phyloP scores from a whole-genome alignment of 768 basidiomycete genomes.

The Cyclocybe aegerita region DNA sequence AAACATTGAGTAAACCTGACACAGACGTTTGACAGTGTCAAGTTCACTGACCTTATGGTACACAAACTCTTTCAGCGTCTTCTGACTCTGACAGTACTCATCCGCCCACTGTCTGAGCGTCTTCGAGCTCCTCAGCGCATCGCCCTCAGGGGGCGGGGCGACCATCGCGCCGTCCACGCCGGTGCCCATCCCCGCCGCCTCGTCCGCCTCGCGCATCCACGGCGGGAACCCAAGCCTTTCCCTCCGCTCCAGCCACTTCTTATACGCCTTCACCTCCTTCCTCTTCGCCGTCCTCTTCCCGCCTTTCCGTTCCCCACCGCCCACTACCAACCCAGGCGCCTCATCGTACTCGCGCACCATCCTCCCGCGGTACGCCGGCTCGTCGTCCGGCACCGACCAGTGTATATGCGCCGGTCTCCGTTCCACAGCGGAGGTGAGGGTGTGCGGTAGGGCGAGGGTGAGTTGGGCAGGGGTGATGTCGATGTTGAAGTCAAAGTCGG shows the following conservation, averaged over 20 bases:
- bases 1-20: neutral
- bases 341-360: constrained; percentile 59
- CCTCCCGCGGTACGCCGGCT: constrained; percentile 63
- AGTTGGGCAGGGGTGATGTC: constrained; percentile 35
- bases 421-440: constrained; percentile 35
- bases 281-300: constrained; percentile 36
- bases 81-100: constrained; percentile 72
- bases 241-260: constrained; percentile 46
- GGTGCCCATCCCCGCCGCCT: constrained; percentile 1
- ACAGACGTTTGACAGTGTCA: neutral
- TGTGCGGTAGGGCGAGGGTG: constrained; percentile 6
- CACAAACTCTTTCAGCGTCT: constrained; percentile 75
- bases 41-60: constrained; percentile 56
- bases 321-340: constrained; percentile 2
- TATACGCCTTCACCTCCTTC: constrained; percentile 40
- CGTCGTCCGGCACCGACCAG: constrained; percentile 62
- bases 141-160: constrained; percentile 10
- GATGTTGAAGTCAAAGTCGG: constrained; percentile 71
- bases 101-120: constrained; percentile 80
- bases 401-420: constrained; percentile 29
- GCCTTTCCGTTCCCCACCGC: constrained; percentile 18
- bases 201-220: constrained; percentile 31
- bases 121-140: constrained; percentile 51
- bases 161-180: constrained; percentile 9
- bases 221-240: constrained; percentile 48